Evolutionary conservation across 257 asterid species (phyloP), one percentile per base, ranked within the genome.

Genomic region (Catharanthus roseus): DNA sequence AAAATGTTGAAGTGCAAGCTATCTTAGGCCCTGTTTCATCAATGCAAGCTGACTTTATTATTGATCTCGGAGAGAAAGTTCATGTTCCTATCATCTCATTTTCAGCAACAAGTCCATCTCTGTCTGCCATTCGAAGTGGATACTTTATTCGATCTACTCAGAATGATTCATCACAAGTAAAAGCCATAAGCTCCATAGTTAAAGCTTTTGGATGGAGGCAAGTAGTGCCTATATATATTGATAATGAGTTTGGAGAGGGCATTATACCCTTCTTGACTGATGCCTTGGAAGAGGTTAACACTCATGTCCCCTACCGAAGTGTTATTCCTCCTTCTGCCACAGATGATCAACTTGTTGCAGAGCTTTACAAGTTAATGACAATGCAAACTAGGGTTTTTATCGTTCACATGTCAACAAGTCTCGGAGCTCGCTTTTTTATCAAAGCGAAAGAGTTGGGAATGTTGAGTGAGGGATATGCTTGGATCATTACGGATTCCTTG

Each of bases 11-110:
- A 80, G 96, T 87, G 47, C 80, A 84, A 55, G 90, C 90, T 38
- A 86, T 87, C 36, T 72, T 89, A n/a, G 96, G 96, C 10, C 95
- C 95, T 16, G 12, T 44, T 36, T 60, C 60, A 65, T 89, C 96
- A 28, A 69, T 54, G 74, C 85, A 87, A 70, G 82, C 93, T 21
- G 72, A 73, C 24, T 85, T 87, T 66, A 6, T 82, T n/a, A 82
- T 86, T 16, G 45, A 65, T 29, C 88, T 89, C 0, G 92, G 95
- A 42, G 69, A 75, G 10, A 86, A 80, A 72, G 77, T 89, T 69
- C 84, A 71, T 10, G 93, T 86, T 0, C 96, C 90, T 0, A 53
- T 89, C 15, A 79, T 89, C 49, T 82, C 96, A 0, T 87, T 84
- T 45, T 75, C 95, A 0, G 90, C 90, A 67, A 80, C 91, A 18